Evolutionary conservation across 768 basidiomycete species (phyloP), one percentile per base, ranked within the genome.

Genomic region (Auriscalpium microsporum): DNA sequence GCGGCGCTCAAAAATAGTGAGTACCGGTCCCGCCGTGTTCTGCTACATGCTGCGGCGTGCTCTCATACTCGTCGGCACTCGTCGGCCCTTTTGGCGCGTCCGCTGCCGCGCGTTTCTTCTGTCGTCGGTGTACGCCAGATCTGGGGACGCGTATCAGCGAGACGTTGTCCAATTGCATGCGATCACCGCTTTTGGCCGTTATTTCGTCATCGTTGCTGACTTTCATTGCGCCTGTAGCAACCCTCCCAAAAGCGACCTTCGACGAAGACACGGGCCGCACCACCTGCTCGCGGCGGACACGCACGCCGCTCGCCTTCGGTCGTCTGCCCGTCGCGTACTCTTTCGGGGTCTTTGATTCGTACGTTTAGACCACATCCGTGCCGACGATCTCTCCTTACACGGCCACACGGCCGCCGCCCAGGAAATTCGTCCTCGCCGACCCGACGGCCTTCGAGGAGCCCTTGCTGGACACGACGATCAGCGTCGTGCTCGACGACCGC

Each of bases 391-490:
- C 19, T 48, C 19, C 37, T 57, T 35, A n/a, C 21, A 16, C 16
- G 11, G 35, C 50, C 35, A n/a, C 21, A 16, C 16, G 11, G 35
- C 50, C 35, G 45, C 36, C 14, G 56, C 42, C 44, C 62, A 89
- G 87, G 35, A 78, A 79, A 49, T 74, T 80, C 23, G 67, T 94
- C 10, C 72, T 97, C 4, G 75, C 84, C 0, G 95, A 98, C 69
- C 90, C 93, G 1, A 87, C 91, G 0, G 76, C 91, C 1, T 96
- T 95, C 67, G 95, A 98, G 71, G 87, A 93, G 61, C 87, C 90
- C 0, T 75, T 96, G 8, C 78, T 94, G 52, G 82, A 87, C 13
- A 84, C 90, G 0, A 77, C 78, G 0, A 65, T 93, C 54, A 81
- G 83, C 1, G 68, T 94, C 36, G 71, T 86, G 1, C 58, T 90